Conservation (phyloP, 345 rosid genomes). For the Toxicodendron radicans region DNA sequence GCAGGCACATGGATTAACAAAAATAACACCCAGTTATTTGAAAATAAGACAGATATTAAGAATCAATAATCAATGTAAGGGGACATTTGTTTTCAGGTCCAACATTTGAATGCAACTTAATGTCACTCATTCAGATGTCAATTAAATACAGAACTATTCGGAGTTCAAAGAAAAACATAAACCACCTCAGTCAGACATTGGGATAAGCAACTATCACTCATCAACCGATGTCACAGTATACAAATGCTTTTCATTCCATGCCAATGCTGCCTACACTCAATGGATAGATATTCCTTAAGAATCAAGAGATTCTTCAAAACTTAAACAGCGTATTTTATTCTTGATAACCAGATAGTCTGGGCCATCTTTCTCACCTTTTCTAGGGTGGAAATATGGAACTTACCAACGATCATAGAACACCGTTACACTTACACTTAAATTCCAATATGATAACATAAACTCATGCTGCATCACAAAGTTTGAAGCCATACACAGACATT, state of each 20-base stretch:
- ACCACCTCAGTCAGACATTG: background rate
- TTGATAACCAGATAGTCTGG: background rate
- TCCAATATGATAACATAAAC: background rate
- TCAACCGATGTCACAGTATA: background rate
- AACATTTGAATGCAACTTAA: background rate
- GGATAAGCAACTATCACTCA: constrained; percentile 6
- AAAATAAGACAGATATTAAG: background rate
- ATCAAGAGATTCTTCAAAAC: background rate
- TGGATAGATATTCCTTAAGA: background rate
- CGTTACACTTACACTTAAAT: background rate
- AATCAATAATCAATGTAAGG: constrained; percentile 5
- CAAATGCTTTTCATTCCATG: background rate
- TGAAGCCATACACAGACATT: background rate
- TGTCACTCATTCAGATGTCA: too few species aligned
- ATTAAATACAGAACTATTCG: too few species aligned
- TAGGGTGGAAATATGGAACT: background rate
- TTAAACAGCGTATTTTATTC: too few species aligned
- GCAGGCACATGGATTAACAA: constrained; percentile 6
- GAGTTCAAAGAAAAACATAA: too few species aligned
- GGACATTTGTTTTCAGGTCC: background rate
- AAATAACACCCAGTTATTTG: background rate
- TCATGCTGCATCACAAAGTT: background rate
- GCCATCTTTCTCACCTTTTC: background rate
- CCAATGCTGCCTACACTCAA: background rate
- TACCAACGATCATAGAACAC: background rate